phyloP scores from a whole-genome alignment of 768 basidiomycete species.

The Pleurotus djamor region DNA sequence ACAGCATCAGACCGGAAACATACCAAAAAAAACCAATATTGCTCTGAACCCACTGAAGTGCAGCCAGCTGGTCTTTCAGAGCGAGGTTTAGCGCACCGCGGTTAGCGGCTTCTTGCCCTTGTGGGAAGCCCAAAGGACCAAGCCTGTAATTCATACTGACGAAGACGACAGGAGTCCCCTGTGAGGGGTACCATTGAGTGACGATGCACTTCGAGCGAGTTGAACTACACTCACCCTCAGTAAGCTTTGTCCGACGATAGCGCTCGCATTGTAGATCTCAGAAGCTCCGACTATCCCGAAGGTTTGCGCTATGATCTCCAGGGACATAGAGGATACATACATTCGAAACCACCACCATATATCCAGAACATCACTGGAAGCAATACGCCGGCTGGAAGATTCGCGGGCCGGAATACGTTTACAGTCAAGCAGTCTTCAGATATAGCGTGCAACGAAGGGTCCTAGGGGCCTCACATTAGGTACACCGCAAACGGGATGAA shows the following conservation, averaged over 20 bases:
- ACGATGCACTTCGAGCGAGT: not conserved
- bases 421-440: constrained; percentile 49
- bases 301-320: not conserved
- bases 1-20: not conserved
- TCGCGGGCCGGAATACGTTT: constrained; percentile 36
- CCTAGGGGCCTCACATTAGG: not conserved
- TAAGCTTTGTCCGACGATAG: constrained; percentile 21
- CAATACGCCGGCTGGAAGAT: constrained; percentile 10
- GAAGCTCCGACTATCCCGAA: constrained; percentile 8
- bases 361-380: constrained; percentile 45
- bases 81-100: constrained; percentile 35
- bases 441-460: constrained; percentile 8
- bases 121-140: constrained; percentile 42
- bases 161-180: constrained; percentile 40
- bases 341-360: constrained; percentile 17
- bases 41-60: constrained; percentile 47
- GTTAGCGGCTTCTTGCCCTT: constrained; percentile 34
- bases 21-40: constrained; percentile 58
- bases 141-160: constrained; percentile 49
- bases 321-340: not conserved
- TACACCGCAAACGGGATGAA: not conserved
- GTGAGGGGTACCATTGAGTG: not conserved
- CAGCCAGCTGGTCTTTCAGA: constrained; percentile 35
- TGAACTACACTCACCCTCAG: constrained; percentile 13
- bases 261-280: constrained; percentile 26